Percentiles rank a stretch among this genome's conserved stretches.
Conservation (phyloP, 2,329 filamentous ascomycete genomes). For the Fusarium sp. region DNA sequence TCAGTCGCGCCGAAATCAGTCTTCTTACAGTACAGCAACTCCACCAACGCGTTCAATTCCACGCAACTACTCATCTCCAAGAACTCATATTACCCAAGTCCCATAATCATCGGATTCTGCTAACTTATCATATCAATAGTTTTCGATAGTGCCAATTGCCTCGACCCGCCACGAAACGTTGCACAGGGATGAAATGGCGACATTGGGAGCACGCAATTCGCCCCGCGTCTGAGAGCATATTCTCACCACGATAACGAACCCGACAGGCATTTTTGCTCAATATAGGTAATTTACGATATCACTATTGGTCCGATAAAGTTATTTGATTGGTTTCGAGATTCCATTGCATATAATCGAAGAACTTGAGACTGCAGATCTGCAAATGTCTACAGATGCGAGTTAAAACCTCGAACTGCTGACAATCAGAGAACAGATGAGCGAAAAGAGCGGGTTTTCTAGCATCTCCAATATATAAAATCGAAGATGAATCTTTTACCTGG, state of each 20-base stretch:
- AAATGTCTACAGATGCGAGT: accelerated
- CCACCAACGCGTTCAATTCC: no score
- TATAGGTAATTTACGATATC: not conserved
- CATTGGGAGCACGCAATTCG: not conserved
- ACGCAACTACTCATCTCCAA: accelerated
- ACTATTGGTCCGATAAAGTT: not conserved
- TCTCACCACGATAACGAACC: not conserved
- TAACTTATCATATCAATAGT: not conserved
- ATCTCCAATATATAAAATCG: no score
- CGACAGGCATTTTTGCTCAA: not conserved
- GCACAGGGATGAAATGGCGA: not conserved
- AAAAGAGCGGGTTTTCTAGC: not conserved
- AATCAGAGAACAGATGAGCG: not conserved
- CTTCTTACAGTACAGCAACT: not conserved
- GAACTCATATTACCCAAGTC: accelerated
- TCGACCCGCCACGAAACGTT: not conserved
- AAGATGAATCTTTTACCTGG: no score
- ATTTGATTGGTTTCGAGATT: not conserved
- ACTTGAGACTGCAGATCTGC: not conserved
- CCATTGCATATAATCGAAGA: accelerated
- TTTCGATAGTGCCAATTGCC: not conserved
- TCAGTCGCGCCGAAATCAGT: not conserved
- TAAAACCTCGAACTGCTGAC: not conserved
- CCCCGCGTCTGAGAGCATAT: not conserved
- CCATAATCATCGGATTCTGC: accelerated